Evolutionary conservation across 805 yeast genomes (phyloP).

Genomic region (Saccharomycopsis babjevae): DNA sequence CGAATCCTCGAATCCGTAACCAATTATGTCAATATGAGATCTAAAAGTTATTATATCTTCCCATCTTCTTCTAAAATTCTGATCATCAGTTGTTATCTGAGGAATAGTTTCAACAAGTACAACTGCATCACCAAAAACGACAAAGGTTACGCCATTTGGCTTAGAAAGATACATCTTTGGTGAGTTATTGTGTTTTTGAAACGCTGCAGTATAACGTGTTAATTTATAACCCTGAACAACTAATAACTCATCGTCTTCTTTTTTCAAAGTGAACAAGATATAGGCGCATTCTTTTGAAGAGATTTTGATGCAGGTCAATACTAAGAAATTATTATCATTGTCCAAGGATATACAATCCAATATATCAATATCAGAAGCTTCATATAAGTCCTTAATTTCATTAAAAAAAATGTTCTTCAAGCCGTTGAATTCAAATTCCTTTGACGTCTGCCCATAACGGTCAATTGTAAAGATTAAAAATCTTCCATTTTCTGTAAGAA

Average conservation of each 20-base stretch:
- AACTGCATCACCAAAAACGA: slow-evolving; percentile 49
- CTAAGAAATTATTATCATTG: slow-evolving; percentile 29
- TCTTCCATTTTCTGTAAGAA: slow-evolving; percentile 35
- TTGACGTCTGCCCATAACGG: slow-evolving; percentile 33
- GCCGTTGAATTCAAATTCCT: slow-evolving; percentile 27
- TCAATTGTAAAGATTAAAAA: slow-evolving; percentile 41
- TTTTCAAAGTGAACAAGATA: slow-evolving; percentile 44
- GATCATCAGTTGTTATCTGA: slow-evolving; percentile 25
- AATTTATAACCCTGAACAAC: slow-evolving; percentile 58
- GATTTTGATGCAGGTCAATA: slow-evolving; percentile 38
- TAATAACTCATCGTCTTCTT: slow-evolving; percentile 40
- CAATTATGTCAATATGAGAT: slow-evolving; percentile 41
- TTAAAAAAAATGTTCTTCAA: slow-evolving; percentile 29
- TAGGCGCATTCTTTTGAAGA: slow-evolving; percentile 28
- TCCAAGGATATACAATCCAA: slow-evolving; percentile 7
- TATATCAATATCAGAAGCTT: slow-evolving; percentile 29
- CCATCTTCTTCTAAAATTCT: slow-evolving; percentile 46
- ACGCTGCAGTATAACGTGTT: slow-evolving; percentile 32
- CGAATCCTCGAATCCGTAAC: slow-evolving; percentile 44
- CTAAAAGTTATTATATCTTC: slow-evolving; percentile 66
- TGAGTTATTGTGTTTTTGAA: slow-evolving; percentile 22
- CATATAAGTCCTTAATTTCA: slow-evolving; percentile 37
- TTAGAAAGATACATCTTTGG: slow-evolving; percentile 49
- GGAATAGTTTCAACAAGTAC: slow-evolving; percentile 45
- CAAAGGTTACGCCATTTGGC: slow-evolving; percentile 51